Percentiles rank a stretch among this genome's conserved stretches.
Evolutionary conservation across 768 basidiomycete species (phyloP).

Genomic region (Suillus lakei): DNA sequence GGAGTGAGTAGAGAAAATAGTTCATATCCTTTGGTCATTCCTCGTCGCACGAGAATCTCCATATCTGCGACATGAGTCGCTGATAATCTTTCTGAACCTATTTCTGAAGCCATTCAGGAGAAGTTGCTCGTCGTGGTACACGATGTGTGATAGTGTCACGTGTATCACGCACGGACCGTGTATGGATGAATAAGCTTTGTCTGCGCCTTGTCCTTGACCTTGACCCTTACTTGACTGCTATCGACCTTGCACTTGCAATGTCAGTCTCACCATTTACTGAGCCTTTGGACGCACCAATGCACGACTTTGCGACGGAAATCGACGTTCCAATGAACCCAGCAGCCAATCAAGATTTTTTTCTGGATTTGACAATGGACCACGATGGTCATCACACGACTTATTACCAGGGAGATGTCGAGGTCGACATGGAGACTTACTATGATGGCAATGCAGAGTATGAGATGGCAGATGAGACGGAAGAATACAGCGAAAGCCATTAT

Average conservation of each 20-base stretch:
- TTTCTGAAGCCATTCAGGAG: constrained; percentile 13
- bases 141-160: constrained; percentile 21
- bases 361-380: constrained; percentile 65
- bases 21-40: constrained; percentile 72
- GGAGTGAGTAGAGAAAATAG: constrained; percentile 65
- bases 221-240: constrained; percentile 17
- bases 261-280: constrained; percentile 44
- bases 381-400: constrained; percentile 43
- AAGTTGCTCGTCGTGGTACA: constrained; percentile 1
- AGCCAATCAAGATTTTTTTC: constrained; percentile 50
- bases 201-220: constrained; percentile 18
- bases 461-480: constrained; percentile 39
- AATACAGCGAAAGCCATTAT: constrained; percentile 15
- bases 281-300: constrained; percentile 66
- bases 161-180: constrained; percentile 36
- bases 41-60: constrained; percentile 68
- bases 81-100: constrained; percentile 18
- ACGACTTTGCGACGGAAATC: constrained; percentile 58
- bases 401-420: constrained; percentile 54
- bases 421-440: constrained; percentile 67
- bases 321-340: constrained; percentile 63
- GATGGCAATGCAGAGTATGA: constrained; percentile 55
- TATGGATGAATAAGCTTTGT: constrained; percentile 26
- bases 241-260: constrained; percentile 24
- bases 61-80: constrained; percentile 57